Evolutionary conservation across 306 rosid genomes (phyloP), one percentile per base, ranked within the genome.

Genomic region (Cucumis melo): DNA sequence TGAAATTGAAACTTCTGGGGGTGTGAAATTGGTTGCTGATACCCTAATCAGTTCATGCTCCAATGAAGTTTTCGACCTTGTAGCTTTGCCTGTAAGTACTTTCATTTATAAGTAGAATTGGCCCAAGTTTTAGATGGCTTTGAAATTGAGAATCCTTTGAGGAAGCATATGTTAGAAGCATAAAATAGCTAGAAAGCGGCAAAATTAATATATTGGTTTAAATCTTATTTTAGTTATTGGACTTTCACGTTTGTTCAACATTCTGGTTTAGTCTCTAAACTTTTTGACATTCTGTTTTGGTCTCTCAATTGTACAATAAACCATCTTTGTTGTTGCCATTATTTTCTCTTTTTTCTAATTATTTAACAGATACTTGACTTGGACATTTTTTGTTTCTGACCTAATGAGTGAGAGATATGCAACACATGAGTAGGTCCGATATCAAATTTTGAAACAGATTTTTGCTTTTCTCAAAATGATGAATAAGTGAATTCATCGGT

Each of bases 1-100:
- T 42, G 89, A 90, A 80, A 50, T 94, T 54, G 86, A 91, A 88
- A 91, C 93, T 77, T 85, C 97, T 6, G 84, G 89, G 11, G 92
- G 98, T 20, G 82, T 85, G 71, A 91, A 84, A 77, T 77, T 94
- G 84, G 92, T 91, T 7, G 98, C 98, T 19, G 97, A 94, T 13
- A 67, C 89, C 70, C 84, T 85, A 80, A 91, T 94, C 78, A 74
- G 84, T 3, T 10, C 84, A 0, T 94, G 98, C 74, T 86, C 91
- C 7, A 80, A 86, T 81, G 82, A 90, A 81, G 36, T 86, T 57
- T 94, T 91, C 42, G 98, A 94, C 58, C 96, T 94, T 39, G 87
- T 94, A 16, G 98, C 91, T 46, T 87, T 94, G 79, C 98, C 98
- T n/a, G 96, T 93, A 76, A 83, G 91, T 81, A 78, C 36, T 53